Percentiles rank a stretch among this genome's conserved stretches.
Conservation (phyloP, 257 asterid genomes). For the Fraxinus americana region DNA sequence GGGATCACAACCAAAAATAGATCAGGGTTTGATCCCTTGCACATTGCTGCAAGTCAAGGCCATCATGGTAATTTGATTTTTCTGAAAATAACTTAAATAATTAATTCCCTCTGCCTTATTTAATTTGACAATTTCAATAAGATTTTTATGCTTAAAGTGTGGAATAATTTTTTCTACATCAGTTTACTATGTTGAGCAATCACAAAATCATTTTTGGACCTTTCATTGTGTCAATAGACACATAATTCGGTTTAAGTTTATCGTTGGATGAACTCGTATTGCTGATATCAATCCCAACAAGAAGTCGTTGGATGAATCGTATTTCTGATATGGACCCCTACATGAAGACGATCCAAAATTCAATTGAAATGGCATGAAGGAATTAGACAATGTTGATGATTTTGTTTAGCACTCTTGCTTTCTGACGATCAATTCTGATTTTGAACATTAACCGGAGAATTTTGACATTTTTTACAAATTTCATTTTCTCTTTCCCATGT, state of each 20-base stretch:
- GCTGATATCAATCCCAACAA: no score
- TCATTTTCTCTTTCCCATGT: neutral
- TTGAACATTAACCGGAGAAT: neutral
- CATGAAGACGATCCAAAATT: neutral
- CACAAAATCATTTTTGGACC: neutral
- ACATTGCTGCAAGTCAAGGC: constrained; percentile 50
- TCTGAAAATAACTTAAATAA: neutral
- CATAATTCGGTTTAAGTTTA: neutral
- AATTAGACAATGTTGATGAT: neutral
- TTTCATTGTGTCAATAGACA: no score
- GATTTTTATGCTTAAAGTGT: neutral
- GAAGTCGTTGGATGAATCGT: no score
- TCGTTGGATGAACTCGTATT: neutral
- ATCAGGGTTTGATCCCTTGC: constrained; percentile 48
- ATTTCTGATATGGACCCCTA: neutral
- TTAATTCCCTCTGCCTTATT: neutral
- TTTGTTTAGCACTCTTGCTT: neutral
- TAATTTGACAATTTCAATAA: neutral
- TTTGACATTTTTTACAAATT: neutral
- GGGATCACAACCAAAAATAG: constrained; percentile 43
- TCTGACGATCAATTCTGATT: neutral
- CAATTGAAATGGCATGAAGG: neutral
- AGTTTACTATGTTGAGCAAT: neutral
- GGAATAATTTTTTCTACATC: no score
- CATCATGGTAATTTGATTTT: constrained; percentile 39